Evolutionary conservation across 768 basidiomycete species (phyloP), one percentile per base, ranked within the genome.

Genomic region (Pholiota molesta): DNA sequence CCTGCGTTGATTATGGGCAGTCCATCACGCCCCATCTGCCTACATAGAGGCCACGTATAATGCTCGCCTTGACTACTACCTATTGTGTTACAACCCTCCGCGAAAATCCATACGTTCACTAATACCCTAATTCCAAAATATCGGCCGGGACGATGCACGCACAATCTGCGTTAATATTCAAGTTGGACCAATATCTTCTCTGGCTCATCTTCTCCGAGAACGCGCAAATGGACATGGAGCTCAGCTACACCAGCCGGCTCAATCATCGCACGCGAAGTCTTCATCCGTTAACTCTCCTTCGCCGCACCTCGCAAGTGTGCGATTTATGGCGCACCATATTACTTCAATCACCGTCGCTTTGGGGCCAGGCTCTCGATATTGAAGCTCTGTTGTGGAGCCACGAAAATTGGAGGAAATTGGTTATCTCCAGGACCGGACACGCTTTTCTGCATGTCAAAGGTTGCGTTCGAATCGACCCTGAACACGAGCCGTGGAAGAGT

Each of bases 361-460:
- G 65, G 65, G 65, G 54, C 9, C 49, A 51, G n/a, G 40, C 60
- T 26, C 57, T 60, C 35, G 61, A 65, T 14, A 42, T 62, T 4
- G 51, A 60, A 11, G 61, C 53, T 1, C 52, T 62, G 21, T 37
- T 39, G 10, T 49, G 51, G 37, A 19, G 59, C 16, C 31, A 65
- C 23, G 37, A 8, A 4, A 45, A 40, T n/a, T 62, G 61, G 58
- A 57, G 57, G 42, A 56, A 60, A 9, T 55, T 60, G 33, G 54
- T 61, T 7, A 26, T 61, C 5, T 47, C 35, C 7, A 54, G 64
- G 23, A 62, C 61, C 1, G 55, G 65, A 5, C 33, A 52, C 16
- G n/a, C 59, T n/a, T 52, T 55, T 2, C 26, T 62, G 16, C 26
- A 55, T 23, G 19, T 65, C 39, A 52, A 52, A 16, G 61, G 61